phyloP scores from a whole-genome alignment of 257 asterid species.

The Linaria vulgaris region DNA sequence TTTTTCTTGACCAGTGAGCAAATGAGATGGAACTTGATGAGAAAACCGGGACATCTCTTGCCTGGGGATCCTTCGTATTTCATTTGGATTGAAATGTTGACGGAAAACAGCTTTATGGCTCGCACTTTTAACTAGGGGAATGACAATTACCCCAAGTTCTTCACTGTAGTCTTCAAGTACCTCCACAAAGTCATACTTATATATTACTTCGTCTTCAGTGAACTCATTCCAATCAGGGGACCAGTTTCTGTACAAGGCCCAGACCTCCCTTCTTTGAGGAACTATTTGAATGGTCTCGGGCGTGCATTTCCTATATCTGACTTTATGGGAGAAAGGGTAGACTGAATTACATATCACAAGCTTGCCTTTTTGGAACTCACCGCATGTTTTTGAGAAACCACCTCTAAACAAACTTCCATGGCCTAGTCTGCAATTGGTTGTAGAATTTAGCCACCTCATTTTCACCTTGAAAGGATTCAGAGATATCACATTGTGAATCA shows the following conservation, averaged over 20 bases:
- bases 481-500: slow-evolving; percentile 59
- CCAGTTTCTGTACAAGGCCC: slow-evolving; percentile 83
- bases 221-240: slow-evolving; percentile 73
- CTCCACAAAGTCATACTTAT: slow-evolving; percentile 60
- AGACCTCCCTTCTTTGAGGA: slow-evolving; percentile 65
- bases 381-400: slow-evolving; percentile 53
- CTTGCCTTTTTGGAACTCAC: slow-evolving; percentile 49
- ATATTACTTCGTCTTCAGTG: slow-evolving; percentile 46
- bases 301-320: slow-evolving; percentile 39
- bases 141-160: slow-evolving; percentile 50
- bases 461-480: slow-evolving; percentile 52
- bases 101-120: slow-evolving; percentile 64
- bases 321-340: slow-evolving; percentile 61
- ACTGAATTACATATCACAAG: slow-evolving; percentile 37
- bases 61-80: slow-evolving; percentile 54
- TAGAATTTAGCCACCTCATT: slow-evolving; percentile 56
- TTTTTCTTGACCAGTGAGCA: slow-evolving; percentile 52
- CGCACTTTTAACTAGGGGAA: slow-evolving; percentile 64
- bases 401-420: slow-evolving; percentile 42
- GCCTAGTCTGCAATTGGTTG: slow-evolving; percentile 35
- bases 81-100: slow-evolving; percentile 46
- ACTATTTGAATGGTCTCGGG: slow-evolving; percentile 46
- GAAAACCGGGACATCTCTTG: slow-evolving; percentile 70
- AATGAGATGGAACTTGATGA: slow-evolving; percentile 63
- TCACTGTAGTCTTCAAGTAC: slow-evolving; percentile 68